Evolutionary conservation across 148 eudicot genomes (phyloP), one percentile per base, ranked within the genome.

Genomic region (Selenicereus undatus): DNA sequence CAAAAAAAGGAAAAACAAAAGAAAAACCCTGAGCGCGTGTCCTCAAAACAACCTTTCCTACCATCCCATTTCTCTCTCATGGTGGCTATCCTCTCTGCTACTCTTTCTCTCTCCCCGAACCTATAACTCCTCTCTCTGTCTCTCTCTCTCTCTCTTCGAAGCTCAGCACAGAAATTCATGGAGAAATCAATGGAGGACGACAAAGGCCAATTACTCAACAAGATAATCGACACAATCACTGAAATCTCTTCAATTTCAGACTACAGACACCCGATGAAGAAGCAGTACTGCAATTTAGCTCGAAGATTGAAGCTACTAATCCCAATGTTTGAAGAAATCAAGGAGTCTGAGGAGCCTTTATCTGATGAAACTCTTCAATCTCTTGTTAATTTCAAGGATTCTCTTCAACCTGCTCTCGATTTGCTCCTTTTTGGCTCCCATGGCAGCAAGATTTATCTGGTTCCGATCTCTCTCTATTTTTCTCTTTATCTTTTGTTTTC

Each of bases 271-370:
- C 51, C 87, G 20, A 92, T 93, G n/a, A 95, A 91, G 87, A 95
- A 85, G 80, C 93, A 91, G 76, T 93, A 86, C 82, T 84, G 89
- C 51, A 95, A 95, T 80, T 80, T 95, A 81, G 93, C 94, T 9
- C 74, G 98, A 43, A 79, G 98, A 81, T 76, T 95, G 77, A 95
- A 95, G 90, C 87, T 95, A 30, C 82, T 95, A 81, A 81, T 86
- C n/a, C 96, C 98, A 69, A 87, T 95, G 96, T 95, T 95, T 56
- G 98, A 95, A 78, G 97, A 95, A 85, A 87, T 94, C 66, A 91
- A 88, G 71, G 98, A 93, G 26, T 84, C 79, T 81, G 85, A 85
- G 42, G 86, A 85, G 70, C 35, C 78, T 0, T 78, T 90, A 14
- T 74, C 88, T 7, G 73, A 83, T 5, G 83, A 82, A 2, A 89